These are phyloP conservation scores for Xylaria sp. DNA, from an alignment of 2,329 filamentous ascomycete genomes.

Conservation along the genomic window DNA sequence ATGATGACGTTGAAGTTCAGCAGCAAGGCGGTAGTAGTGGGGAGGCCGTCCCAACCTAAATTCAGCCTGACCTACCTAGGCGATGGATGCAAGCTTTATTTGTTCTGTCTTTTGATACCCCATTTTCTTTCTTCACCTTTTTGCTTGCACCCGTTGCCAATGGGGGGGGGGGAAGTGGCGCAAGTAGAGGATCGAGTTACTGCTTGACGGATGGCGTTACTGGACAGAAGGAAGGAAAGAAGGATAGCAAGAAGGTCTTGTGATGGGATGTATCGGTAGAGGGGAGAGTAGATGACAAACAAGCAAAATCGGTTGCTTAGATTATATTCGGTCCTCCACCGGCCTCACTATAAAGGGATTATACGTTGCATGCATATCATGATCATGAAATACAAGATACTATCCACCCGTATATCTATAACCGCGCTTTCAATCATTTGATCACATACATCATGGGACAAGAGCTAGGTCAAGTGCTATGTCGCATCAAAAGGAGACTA, in stretches of 20 bases:
- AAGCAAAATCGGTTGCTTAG: too few relatives aligned
- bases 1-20: constrained; percentile 2
- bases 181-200: neutral
- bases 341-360: neutral
- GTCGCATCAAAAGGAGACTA: too few relatives aligned
- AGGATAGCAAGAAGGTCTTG: too few relatives aligned
- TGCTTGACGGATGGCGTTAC: neutral
- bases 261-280: too few relatives aligned
- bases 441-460: too few relatives aligned
- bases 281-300: too few relatives aligned
- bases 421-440: too few relatives aligned
- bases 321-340: too few relatives aligned
- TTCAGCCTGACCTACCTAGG: neutral
- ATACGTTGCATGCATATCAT: neutral
- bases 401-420: too few relatives aligned
- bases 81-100: constrained; percentile 11
- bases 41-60: neutral
- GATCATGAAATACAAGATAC: too few relatives aligned
- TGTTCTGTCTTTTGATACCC: constrained; percentile 33
- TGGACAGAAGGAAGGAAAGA: neutral
- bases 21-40: neutral
- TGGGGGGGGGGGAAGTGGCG: neutral
- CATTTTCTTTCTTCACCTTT: constrained; percentile 22
- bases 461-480: too few relatives aligned
- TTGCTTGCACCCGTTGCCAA: constrained; percentile 2